phyloP scores from a whole-genome alignment of 768 basidiomycete species.

The Serendipita vermifera region DNA sequence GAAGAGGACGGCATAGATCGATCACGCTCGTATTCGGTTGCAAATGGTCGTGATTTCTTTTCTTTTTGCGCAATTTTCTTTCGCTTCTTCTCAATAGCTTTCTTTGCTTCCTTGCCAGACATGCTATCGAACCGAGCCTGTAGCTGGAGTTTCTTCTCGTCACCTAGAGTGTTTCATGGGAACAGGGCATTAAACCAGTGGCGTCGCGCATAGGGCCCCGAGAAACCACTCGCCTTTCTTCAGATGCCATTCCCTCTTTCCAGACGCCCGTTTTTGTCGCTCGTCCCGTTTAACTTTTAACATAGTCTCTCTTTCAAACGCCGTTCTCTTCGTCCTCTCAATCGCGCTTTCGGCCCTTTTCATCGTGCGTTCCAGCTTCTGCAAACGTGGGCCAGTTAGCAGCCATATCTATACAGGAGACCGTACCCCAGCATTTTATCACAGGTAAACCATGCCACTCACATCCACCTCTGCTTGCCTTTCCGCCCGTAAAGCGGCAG shows the following conservation, averaged over 20 bases:
- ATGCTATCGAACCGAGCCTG: slow-evolving; percentile 63
- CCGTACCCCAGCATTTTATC: neutral
- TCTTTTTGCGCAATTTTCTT: slow-evolving; percentile 80
- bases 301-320: slow-evolving; percentile 58
- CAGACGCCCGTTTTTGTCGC: slow-evolving; percentile 50
- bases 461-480: slow-evolving; percentile 48
- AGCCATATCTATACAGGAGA: neutral
- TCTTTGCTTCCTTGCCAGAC: slow-evolving; percentile 77
- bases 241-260: slow-evolving; percentile 77
- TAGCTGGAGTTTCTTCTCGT: slow-evolving; percentile 59
- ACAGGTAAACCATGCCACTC: neutral
- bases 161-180: slow-evolving; percentile 35
- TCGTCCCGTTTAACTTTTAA: slow-evolving; percentile 41
- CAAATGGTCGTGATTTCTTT: slow-evolving; percentile 64
- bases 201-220: no score
- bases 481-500: slow-evolving; percentile 44
- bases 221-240: slow-evolving; percentile 49
- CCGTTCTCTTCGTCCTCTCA: slow-evolving; percentile 55
- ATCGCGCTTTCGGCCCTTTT: slow-evolving; percentile 68
- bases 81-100: slow-evolving; percentile 78
- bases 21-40: no score
- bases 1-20: no score
- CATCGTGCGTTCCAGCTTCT: slow-evolving; percentile 54
- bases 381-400: no score
- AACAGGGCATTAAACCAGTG: neutral